Evolutionary conservation across 208 protist species (phyloP), one percentile per base, ranked within the genome.

Genomic region (Trypanosoma vivax): DNA sequence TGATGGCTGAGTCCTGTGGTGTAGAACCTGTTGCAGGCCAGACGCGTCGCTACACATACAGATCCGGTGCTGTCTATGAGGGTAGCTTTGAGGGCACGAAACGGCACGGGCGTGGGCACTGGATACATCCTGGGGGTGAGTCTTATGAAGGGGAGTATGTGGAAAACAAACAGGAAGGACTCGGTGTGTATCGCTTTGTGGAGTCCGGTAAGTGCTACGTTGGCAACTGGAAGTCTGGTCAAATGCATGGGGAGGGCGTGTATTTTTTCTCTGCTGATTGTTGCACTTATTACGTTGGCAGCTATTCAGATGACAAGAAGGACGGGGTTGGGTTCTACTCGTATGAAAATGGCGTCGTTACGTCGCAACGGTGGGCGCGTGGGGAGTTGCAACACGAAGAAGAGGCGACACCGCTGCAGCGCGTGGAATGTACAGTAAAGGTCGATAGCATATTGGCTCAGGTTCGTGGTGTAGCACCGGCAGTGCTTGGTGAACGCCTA

Each of bases 121-220:
- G 82, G 82, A 40, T 56, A 16, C 82, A 91, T 56, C 82, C 86
- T 0, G 50, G 76, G 11, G 89, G 89, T 23, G 84, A 93, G 55
- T 67, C 40, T 16, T 96, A 94, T 56, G 85, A 93, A 50, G 88
- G 88, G 21, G 79, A 96, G 70, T 96, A 92, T 68, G 54, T 67
- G 13, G 52, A 90, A 33, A 92, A 95, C 65, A 83, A 83, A 60
- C 74, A 83, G 64, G 56, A 95, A 9, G 88, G 88, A 7, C 73
- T 88, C 42, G 88, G 88, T 56, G 60, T 89, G 16, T 95, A 95
- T 59, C 57, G 60, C 33, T 92, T 87, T 57, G 42, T 50, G 5
- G 52, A 70, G 37, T 76, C 76, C 21, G 83, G 86, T 28, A 88
- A 90, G 59, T 54, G 55, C 31, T 96, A 92, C 68, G 27, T 92